Evolutionary conservation across 2,329 filamentous ascomycete species (phyloP).

Genomic region (Fusarium verrucosum): DNA sequence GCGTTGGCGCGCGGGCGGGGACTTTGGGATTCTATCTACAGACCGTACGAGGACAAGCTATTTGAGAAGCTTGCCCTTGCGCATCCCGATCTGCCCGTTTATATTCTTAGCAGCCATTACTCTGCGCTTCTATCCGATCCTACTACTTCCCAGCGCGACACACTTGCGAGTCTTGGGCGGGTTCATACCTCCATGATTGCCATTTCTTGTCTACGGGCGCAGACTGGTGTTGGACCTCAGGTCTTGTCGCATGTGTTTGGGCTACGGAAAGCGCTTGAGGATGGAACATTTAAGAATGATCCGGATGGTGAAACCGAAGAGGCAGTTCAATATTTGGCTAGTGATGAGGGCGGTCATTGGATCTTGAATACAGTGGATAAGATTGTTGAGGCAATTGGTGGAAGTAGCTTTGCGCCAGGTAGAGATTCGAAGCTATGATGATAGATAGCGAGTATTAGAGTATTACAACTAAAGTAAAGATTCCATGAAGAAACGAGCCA

Average conservation of each 20-base stretch:
- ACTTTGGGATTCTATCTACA: conserved; percentile 82
- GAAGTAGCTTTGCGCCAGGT: conserved; percentile 51
- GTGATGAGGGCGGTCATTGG: conserved; percentile 60
- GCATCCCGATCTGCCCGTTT: conserved; percentile 83
- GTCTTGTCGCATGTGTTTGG: conserved; percentile 85
- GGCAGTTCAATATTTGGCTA: conserved; percentile 53
- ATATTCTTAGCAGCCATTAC: conserved; percentile 81
- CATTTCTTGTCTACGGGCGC: conserved; percentile 77
- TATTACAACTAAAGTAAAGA: background rate
- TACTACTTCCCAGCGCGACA: conserved; percentile 52
- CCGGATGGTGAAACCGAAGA: conserved; percentile 49
- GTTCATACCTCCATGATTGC: conserved; percentile 78
- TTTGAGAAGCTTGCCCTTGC: conserved; percentile 74
- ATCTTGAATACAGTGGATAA: conserved; percentile 56
- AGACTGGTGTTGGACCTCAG: conserved; percentile 85
- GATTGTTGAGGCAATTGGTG: conserved; percentile 58
- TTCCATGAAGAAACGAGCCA: conserved; percentile 58
- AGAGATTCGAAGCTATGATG: conserved; percentile 40
- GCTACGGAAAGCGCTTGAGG: conserved; percentile 76
- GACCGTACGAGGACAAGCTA: conserved; percentile 77
- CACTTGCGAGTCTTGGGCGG: conserved; percentile 67
- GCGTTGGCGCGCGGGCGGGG: conserved; percentile 67
- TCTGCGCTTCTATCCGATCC: conserved; percentile 78
- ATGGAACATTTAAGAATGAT: conserved; percentile 63
- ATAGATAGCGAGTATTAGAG: background rate